Base-by-base conservation (phyloP, 208 protist genomes). In the Endotrypanum monterogeii region DNA sequence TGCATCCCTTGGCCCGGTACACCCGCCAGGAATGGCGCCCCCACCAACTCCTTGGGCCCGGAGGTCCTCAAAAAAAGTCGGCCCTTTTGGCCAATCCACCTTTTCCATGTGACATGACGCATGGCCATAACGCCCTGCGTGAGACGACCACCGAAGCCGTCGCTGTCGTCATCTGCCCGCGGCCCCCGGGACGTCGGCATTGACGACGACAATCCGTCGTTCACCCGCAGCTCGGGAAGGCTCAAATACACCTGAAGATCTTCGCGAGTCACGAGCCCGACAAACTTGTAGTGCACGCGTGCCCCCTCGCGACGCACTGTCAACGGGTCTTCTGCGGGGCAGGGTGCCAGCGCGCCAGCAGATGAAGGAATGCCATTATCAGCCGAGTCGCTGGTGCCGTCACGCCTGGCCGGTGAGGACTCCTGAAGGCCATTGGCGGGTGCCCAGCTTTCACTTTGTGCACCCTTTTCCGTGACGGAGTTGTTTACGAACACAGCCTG, bases 181-280 rank as follows among this genome's bases (percentile, higher is more conserved):
- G 74, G 69, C 30, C 79, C 68, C 12, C 30, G 11, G 20, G 73
- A 12, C 52, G 48, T 52, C 28, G 67, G 74, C 48, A 30, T 1
- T 51, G 63, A 2, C 48, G 44, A 20, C 4, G 65, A 39, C 23
- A 30, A 0, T n/a, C 58, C 67, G 23, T 73, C 66, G 54, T 78
- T 78, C 28, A 71, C 60, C 8, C 72, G 73, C 44, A 94, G 78
- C 52, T 84, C 39, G 14, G 87, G 89, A 41, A 95, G 83, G 9
- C 89, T 83, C 37, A 98, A 78, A 73, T 92, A 93, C 50, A 94
- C 89, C 69, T 93, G 86, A 39, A 98, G 67, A 69, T 97, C 91
- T 61, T 94, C 88, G 14, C 92, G 89, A 30, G 94, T 96, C 58
- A 97, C 86, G 30, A 97, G 82, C 51, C 93, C 92, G 20, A 96